Conservation (phyloP, 164 flowering plant species). For the Piper betle region DNA sequence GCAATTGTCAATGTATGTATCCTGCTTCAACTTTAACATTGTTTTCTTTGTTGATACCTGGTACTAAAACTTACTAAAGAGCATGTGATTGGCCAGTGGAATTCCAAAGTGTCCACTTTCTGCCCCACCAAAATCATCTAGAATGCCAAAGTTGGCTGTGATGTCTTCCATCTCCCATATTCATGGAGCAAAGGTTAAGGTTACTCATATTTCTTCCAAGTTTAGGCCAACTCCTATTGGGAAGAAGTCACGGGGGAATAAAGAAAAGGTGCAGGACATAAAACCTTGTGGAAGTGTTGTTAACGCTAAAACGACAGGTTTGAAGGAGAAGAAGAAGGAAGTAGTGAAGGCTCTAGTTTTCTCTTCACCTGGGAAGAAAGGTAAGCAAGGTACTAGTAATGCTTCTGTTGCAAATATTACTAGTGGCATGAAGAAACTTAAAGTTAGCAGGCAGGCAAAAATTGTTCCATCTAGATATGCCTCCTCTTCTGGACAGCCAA, state of each 20-base stretch:
- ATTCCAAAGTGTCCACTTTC: slow-evolving; percentile 58
- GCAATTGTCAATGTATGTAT: slow-evolving; percentile 34
- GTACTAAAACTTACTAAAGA: slow-evolving; percentile 3
- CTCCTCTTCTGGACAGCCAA: slow-evolving; percentile 5
- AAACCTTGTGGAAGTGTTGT: slow-evolving; percentile 47
- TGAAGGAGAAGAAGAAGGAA: slow-evolving; percentile 21
- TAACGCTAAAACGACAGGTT: slow-evolving; percentile 22
- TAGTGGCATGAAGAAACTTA: slow-evolving; percentile 55
- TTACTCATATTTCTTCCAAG: slow-evolving; percentile 18
- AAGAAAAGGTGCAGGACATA: slow-evolving; percentile 19
- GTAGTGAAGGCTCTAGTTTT: slow-evolving; percentile 63
- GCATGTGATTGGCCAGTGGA: slow-evolving; percentile 17
- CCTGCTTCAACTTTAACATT: background rate
- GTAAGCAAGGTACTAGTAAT: slow-evolving; percentile 16
- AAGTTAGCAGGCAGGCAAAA: slow-evolving; percentile 32
- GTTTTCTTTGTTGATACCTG: background rate
- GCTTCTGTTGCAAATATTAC: slow-evolving; percentile 37
- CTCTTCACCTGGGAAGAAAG: slow-evolving; percentile 51
- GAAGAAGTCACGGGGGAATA: slow-evolving; percentile 46
- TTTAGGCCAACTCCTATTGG: slow-evolving; percentile 32
- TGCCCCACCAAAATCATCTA: slow-evolving; percentile 78
- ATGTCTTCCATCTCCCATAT: slow-evolving; percentile 43
- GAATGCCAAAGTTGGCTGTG: slow-evolving; percentile 44
- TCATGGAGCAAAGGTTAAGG: slow-evolving; percentile 22
- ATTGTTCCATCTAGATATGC: slow-evolving; percentile 11